Percentiles rank a stretch among this genome's conserved stretches.
Conservation (phyloP, 805 yeast genomes). For the Naumovozyma dairenensis region DNA sequence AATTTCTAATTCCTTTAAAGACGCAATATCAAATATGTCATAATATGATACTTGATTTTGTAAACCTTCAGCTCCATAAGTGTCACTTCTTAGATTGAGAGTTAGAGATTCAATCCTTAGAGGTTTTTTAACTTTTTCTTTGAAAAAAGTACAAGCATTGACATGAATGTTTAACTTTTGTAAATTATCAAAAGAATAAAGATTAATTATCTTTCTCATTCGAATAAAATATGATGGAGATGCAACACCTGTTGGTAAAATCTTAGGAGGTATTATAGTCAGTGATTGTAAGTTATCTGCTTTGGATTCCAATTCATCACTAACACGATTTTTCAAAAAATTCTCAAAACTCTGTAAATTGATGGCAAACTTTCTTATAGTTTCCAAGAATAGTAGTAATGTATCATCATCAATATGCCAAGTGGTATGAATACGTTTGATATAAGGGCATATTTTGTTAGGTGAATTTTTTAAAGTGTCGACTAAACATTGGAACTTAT, state of each 20-base stretch:
- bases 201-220: slow-evolving; percentile 6
- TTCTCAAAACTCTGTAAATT: slow-evolving; percentile 20
- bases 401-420: slow-evolving; percentile 22
- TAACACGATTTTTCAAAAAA: slow-evolving; percentile 14
- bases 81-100: slow-evolving; percentile 25
- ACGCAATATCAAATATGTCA: slow-evolving; percentile 26
- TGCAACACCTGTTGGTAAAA: slow-evolving; percentile 15
- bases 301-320: slow-evolving; percentile 8
- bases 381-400: slow-evolving; percentile 10
- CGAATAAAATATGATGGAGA: slow-evolving; percentile 9
- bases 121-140: slow-evolving; percentile 11
- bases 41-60: slow-evolving; percentile 9
- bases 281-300: slow-evolving; percentile 13
- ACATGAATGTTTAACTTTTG: slow-evolving; percentile 19
- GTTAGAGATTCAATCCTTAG: slow-evolving; percentile 17
- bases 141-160: slow-evolving; percentile 18
- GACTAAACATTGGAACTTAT: slow-evolving; percentile 15
- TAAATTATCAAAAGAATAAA: slow-evolving; percentile 15
- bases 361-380: slow-evolving; percentile 10
- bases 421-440: slow-evolving; percentile 21
- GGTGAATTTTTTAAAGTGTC: slow-evolving; percentile 14
- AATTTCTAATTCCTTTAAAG: slow-evolving; percentile 26
- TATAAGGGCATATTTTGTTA: slow-evolving; percentile 12
- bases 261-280: slow-evolving; percentile 19
- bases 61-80: slow-evolving; percentile 8